These are phyloP conservation scores for Phytophthora uliginosa DNA, from an alignment of 352 stramenopile species.

Conservation along the genomic window DNA sequence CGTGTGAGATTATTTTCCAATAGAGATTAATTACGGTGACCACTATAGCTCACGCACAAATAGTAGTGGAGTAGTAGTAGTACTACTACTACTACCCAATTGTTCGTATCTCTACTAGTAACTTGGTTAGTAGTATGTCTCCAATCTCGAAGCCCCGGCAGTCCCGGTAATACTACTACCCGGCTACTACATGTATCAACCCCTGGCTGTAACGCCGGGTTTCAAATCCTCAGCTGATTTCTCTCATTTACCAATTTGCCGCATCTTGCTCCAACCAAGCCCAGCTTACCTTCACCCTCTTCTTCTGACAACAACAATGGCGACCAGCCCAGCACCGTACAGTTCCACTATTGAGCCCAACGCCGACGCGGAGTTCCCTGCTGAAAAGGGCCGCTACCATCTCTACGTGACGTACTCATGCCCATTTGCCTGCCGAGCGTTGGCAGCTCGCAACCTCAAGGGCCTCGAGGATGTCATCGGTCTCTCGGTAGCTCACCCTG, in stretches of 20 bases:
- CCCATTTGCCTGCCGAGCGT: neutral
- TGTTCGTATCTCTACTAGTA: no score
- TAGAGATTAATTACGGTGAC: no score
- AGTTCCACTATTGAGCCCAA: neutral
- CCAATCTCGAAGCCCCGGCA: no score
- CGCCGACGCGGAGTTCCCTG: neutral
- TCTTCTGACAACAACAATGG: neutral
- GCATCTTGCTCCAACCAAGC: neutral
- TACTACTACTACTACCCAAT: no score
- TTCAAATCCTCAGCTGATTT: no score
- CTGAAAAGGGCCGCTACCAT: neutral
- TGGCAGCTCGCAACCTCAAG: neutral
- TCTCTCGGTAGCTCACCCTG: constrained; percentile 1
- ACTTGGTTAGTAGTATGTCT: no score
- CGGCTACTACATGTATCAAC: no score
- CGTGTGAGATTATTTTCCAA: no score
- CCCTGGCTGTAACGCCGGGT: no score
- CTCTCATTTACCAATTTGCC: neutral
- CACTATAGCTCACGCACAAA: no score
- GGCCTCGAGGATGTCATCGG: neutral
- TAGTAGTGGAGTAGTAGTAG: no score
- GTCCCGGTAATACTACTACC: no score
- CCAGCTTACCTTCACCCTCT: neutral
- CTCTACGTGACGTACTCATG: neutral
- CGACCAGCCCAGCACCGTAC: neutral